Evolutionary conservation across 345 rosid genomes (phyloP).

Genomic region (Arabidopsis thaliana): TAIR10.1 NC_003070.9:1865501-1866000

Average conservation of each 20-base stretch:
- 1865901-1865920: slow-evolving; percentile 51
- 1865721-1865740: slow-evolving; percentile 57
- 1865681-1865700: slow-evolving; percentile 55
- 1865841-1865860: slow-evolving; percentile 54
- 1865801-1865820: slow-evolving; percentile 56
- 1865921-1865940: slow-evolving; percentile 65
- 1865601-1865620: slow-evolving; percentile 48
- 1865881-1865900: slow-evolving; percentile 44
- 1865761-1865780: slow-evolving; percentile 55
- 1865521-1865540: slow-evolving; percentile 44
- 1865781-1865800: slow-evolving; percentile 57
- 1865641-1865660: slow-evolving; percentile 58
- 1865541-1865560: slow-evolving; percentile 56
- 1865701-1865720: slow-evolving; percentile 53
- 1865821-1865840: slow-evolving; percentile 50
- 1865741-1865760: slow-evolving; percentile 57
- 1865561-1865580: slow-evolving; percentile 57
- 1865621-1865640: slow-evolving; percentile 66
- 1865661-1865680: slow-evolving; percentile 50
- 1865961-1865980: slow-evolving; percentile 53
- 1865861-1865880: slow-evolving; percentile 63
- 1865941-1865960: slow-evolving; percentile 59
- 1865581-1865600: slow-evolving; percentile 45
- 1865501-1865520: slow-evolving; percentile 46
- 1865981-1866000: slow-evolving; percentile 57